Conservation (phyloP, 2,329 filamentous ascomycete genomes). For the Pyrenophora graminea region DNA sequence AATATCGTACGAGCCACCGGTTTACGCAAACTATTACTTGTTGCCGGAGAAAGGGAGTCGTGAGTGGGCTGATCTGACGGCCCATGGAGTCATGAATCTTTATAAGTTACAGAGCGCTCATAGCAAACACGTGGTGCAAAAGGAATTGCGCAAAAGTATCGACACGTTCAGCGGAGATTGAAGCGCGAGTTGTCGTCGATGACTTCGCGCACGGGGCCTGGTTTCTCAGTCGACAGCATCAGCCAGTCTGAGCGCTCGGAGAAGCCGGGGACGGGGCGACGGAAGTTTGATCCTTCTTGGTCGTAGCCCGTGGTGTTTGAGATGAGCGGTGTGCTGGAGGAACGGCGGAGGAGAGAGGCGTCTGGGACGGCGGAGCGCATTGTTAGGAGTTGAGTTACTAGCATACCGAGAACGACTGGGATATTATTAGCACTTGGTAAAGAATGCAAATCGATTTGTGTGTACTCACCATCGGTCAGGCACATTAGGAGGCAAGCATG, state of each 20-base stretch:
- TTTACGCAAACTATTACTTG: too few relatives aligned
- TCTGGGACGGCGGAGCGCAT: conserved; percentile 15
- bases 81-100: too few relatives aligned
- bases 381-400: conserved; percentile 27
- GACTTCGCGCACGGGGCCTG: neutral
- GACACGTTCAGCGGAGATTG: neutral
- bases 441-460: neutral
- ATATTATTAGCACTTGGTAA: neutral
- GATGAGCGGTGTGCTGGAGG: neutral
- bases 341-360: too few relatives aligned
- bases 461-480: conserved; percentile 43
- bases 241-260: neutral
- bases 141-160: neutral
- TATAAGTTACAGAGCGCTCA: too few relatives aligned
- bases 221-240: neutral
- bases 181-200: neutral
- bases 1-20: too few relatives aligned
- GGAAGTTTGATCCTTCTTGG: neutral
- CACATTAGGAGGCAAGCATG: conserved; percentile 47
- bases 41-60: too few relatives aligned
- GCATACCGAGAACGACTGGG: conserved; percentile 23
- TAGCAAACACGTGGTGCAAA: neutral
- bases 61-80: too few relatives aligned
- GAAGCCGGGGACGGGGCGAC: neutral
- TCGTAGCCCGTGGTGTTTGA: neutral